Conservation (phyloP, 331 rosid genomes). For the Acacia concinna region DNA sequence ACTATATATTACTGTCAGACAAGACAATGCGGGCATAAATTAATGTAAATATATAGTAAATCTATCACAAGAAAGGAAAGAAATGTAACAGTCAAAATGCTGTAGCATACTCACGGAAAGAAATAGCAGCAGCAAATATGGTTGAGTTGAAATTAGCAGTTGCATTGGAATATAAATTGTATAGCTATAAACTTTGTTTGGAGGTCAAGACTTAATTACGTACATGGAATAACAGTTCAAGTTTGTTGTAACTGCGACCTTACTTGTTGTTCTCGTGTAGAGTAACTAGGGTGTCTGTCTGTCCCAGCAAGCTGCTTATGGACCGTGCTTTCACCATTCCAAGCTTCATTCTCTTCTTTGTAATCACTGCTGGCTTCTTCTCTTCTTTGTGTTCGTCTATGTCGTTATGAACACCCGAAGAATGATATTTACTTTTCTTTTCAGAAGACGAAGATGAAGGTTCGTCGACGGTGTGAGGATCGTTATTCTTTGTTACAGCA, state of each 20-base stretch:
- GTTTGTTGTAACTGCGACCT: not conserved
- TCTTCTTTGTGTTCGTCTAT: slow-evolving; percentile 14
- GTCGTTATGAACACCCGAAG: not conserved
- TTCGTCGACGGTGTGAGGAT: not conserved
- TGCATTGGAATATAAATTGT: slow-evolving; percentile 34
- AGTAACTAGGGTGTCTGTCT: slow-evolving; percentile 37
- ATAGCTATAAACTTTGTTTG: not conserved
- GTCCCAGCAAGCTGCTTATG: slow-evolving; percentile 88
- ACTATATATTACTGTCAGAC: not conserved
- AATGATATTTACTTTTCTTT: slow-evolving; percentile 4
- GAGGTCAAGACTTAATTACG: not conserved
- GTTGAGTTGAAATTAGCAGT: slow-evolving; percentile 7
- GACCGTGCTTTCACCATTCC: slow-evolving; percentile 91
- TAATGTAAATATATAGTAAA: not conserved
- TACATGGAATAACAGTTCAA: slow-evolving; percentile 1
- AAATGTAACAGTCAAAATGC: not conserved
- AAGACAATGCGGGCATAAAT: not conserved
- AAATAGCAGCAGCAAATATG: not conserved
- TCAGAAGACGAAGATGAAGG: slow-evolving; percentile 7
- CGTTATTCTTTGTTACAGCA: slow-evolving; percentile 11
- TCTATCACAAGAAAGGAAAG: slow-evolving; percentile 7
- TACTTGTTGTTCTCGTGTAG: slow-evolving; percentile 27
- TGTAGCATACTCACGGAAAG: not conserved
- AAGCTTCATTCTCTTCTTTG: slow-evolving; percentile 70
- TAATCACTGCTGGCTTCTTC: slow-evolving; percentile 36